Evolutionary conservation across 2,329 filamentous ascomycete species (phyloP).

Genomic region (Monascus ruber): DNA sequence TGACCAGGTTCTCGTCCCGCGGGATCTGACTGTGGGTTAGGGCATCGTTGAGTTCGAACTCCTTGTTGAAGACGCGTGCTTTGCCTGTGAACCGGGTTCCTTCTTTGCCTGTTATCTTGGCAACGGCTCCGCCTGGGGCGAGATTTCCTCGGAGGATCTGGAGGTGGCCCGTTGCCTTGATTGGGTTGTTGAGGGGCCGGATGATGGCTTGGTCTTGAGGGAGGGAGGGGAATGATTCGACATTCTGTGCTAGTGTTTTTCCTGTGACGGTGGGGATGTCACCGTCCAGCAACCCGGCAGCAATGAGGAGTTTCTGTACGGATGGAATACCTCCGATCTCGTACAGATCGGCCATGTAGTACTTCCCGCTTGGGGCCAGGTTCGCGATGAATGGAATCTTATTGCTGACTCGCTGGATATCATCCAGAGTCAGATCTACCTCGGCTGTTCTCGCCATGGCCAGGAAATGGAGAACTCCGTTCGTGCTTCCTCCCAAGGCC

Average conservation of each 20-base stretch:
- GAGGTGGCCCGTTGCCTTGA: constrained; percentile 77
- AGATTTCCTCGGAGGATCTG: constrained; percentile 82
- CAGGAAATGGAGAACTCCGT: constrained; percentile 77
- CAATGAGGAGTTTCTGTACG: constrained; percentile 75
- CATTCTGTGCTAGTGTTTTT: constrained; percentile 71
- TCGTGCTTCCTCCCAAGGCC: constrained; percentile 82
- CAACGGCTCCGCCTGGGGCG: constrained; percentile 77
- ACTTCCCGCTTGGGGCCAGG: constrained; percentile 70
- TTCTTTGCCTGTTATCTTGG: constrained; percentile 95
- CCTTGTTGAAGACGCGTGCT: constrained; percentile 78
- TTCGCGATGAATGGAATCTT: constrained; percentile 80
- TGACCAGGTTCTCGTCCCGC: constrained; percentile 68
- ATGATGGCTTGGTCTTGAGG: constrained; percentile 75
- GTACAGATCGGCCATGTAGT: constrained; percentile 82
- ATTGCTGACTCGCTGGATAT: constrained; percentile 69
- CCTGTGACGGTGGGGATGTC: constrained; percentile 72
- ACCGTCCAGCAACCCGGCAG: constrained; percentile 64
- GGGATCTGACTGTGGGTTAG: constrained; percentile 60
- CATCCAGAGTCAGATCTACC: constrained; percentile 65
- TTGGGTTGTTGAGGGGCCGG: constrained; percentile 65
- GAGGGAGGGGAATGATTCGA: constrained; percentile 63
- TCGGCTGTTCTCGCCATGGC: constrained; percentile 82
- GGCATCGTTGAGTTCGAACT: constrained; percentile 64
- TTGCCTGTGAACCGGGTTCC: constrained; percentile 70
- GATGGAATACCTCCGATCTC: constrained; percentile 74